Evolutionary conservation across 495 filamentous ascomycete genomes (phyloP).

Genomic region (Penicillium tannophilum): DNA sequence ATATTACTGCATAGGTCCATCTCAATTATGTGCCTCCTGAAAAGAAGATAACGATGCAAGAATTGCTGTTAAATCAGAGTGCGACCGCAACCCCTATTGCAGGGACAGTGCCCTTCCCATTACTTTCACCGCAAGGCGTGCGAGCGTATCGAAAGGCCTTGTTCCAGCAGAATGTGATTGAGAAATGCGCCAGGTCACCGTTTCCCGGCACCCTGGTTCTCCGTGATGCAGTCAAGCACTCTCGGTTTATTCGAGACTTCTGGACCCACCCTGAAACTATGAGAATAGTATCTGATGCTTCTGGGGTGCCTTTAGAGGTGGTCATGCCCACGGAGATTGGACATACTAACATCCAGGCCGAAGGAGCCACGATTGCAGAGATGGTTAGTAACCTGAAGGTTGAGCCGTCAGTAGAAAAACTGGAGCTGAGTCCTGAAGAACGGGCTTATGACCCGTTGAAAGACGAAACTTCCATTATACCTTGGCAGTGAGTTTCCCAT

Average conservation of each 20-base stretch:
- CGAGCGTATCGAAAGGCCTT: slow-evolving; percentile 27
- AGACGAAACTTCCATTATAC: slow-evolving; percentile 25
- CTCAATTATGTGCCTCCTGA: slow-evolving; percentile 19
- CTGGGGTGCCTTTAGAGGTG: slow-evolving; percentile 28
- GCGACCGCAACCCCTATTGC: slow-evolving; percentile 20
- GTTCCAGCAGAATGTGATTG: slow-evolving; percentile 19
- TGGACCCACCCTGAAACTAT: slow-evolving; percentile 36
- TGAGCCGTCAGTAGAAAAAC: slow-evolving; percentile 22
- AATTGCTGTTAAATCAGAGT: slow-evolving; percentile 17
- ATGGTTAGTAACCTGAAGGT: slow-evolving; percentile 22
- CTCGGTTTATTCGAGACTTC: slow-evolving; percentile 31
- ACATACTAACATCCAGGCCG: slow-evolving; percentile 38
- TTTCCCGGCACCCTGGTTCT: slow-evolving; percentile 31
- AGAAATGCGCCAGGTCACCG: slow-evolving; percentile 19
- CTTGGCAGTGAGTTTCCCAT: slow-evolving; percentile 35
- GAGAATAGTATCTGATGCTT: slow-evolving; percentile 27
- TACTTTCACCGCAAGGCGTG: slow-evolving; percentile 22
- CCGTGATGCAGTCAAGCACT: slow-evolving; percentile 30
- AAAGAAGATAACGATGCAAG: slow-evolving; percentile 24
- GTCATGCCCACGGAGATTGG: slow-evolving; percentile 38
- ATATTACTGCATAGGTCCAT: slow-evolving; percentile 14
- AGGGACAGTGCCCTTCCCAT: slow-evolving; percentile 24
- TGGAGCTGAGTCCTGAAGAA: slow-evolving; percentile 15
- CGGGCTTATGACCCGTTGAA: slow-evolving; percentile 23
- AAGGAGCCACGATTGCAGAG: slow-evolving; percentile 23